Evolutionary conservation across 495 filamentous ascomycete genomes (phyloP), one percentile per base, ranked within the genome.

Genomic region (Tuber indicum): DNA sequence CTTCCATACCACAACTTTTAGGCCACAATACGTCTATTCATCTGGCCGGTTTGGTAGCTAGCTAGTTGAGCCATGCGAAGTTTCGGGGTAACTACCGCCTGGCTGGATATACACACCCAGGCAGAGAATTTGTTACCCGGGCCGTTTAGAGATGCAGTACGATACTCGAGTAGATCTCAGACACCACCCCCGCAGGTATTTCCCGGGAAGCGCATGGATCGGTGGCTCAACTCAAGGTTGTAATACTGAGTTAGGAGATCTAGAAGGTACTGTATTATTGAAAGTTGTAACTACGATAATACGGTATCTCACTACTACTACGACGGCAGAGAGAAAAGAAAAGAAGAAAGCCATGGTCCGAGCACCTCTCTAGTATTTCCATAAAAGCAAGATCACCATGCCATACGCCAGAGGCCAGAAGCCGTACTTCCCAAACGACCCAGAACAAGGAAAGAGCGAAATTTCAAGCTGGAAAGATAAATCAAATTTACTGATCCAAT

Each of bases 401-500:
- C n/a, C 52, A 73, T 62, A 62, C 26, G 58, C 58, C 26, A 36
- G n/a, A 62, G 52, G n/a, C 52, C 9, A 12, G 49, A 58, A n/a
- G n/a, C 23, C 9, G 49, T 41, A 32, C 32, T 32, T 5, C n/a
- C 58, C 58, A 66, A 36, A 62, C n/a, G n/a, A 5, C 58, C 12
- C 26, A 19, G 52, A 58, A 10, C 23, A 9, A 16, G 26, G 17
- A 62, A 62, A 32, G 3, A 62, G 52, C 52, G 10, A 36, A 66
- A 66, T 66, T 17, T 19, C 26, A 36, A 36, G 26, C 58, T 19
- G 58, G 36, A 66, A 66, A 17, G 26, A 12, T 66, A 14, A 14
- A 66, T 32, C 12, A 0, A 66, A 45, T 7, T 73, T 17, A 75
- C 79, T 83, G 85, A 73, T 84, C 76, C 47, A 88, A 71, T 45